Evolutionary conservation across 176 grass and related monocot species (phyloP), one percentile per base, ranked within the genome.

Genomic region (Oryza officinalis): DNA sequence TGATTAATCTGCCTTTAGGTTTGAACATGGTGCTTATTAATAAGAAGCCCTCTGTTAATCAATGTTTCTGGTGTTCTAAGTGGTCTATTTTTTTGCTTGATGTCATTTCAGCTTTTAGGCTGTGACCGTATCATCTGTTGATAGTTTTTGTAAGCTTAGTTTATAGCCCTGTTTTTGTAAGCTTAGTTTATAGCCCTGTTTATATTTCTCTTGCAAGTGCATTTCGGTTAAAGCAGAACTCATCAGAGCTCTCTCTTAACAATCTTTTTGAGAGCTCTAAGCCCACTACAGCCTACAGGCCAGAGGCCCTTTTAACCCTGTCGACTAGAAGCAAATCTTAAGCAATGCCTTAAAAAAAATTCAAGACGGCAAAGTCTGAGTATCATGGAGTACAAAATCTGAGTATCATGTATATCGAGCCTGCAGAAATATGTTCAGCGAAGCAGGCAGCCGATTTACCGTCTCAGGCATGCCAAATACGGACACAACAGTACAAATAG

Each of bases 11-110:
- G 26, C 3, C 38, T 57, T 72, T 2, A 64, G 41, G 41, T 86
- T 77, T 80, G 30, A 75, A 44, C 43, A 30, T 18, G 30, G 26
- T 79, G 76, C 32, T 87, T 87, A 79, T 74, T 70, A 86, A 90
- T 87, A 90, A 81, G 3, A 43, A 67, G 61, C 13, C 67, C 10
- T 6, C n/a, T 78, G 32, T 18, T 63, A 45, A 67, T 22, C 14
- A 15, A 6, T 41, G 25, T 14, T 3, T 35, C 10, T 72, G 59
- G 40, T 8, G 31, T 73, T 25, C 10, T 31, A 38, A 10, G 6
- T 38, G 37, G 18, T 83, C 4, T 37, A 11, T 11, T 65, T 17
- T 14, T 82, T 64, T 64, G 18, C 5, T 46, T 22, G 28, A 27
- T 47, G 65, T 31, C 22, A 10, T 41, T 47, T 20, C 22, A n/a